Base-by-base conservation (phyloP, 768 basidiomycete genomes). In the Amanita thiersii region DNA sequence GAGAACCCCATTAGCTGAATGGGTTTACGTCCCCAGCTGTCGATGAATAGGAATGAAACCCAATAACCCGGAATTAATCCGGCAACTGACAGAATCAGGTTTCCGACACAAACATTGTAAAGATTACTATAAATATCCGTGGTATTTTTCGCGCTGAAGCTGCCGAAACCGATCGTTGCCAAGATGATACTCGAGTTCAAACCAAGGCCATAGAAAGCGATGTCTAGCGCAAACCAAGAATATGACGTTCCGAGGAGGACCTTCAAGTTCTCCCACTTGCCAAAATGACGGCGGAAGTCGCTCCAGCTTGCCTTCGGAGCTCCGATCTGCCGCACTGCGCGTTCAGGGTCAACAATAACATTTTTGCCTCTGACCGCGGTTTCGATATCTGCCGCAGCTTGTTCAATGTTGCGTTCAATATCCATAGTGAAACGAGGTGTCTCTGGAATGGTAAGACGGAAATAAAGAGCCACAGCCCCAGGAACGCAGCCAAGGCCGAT, bases 381-480 rank as follows among this genome's bases (percentile, higher is more conserved):
- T 44, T 81, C 71, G 48, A 90, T 85, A 52, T 92, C 90, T 21
- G 70, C 62, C 1, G 77, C 43, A 5, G 88, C 90, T 55, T 83
- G 85, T 29, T 73, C 66, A 32, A 93, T 65, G 58, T 92, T 90
- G 37, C 83, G 72, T 60, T 91, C 87, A 46, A 93, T 75, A 67
- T 93, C 90, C 84, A 92, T 91, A 45, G 90, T 94, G 60, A 73
- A 76, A 49, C 90, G 86, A 19, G 90, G 90, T 0, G 89, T 92
- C 59, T 92, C 89, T 2, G 90, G 87, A 53, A 93, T 91, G 18
- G 89, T 91, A 24, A 92, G 73, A 57, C 90, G 86, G 82, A 87
- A 92, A 68, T 90, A 92, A 38, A 92, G 77, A 14, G 87, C 89
- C 43, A 90, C 55, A 30, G 69, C 70, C 42, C 77, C 90, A 24